phyloP scores from a whole-genome alignment of 495 filamentous ascomycete species.

The Hapsidospora chrysogenum region DNA sequence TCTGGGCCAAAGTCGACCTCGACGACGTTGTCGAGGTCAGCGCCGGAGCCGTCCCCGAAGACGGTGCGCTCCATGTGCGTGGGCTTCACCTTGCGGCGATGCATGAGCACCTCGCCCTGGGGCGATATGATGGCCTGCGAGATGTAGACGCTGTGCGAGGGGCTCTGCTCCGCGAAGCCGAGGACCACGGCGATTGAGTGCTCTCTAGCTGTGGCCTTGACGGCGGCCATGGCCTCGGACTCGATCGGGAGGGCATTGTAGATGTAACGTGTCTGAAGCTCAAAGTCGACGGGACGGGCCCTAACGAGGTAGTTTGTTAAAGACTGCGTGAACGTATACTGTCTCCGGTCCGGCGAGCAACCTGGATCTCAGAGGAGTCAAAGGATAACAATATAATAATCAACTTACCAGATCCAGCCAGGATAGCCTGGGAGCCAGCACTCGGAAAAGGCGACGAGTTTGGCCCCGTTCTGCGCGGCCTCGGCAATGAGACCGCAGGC shows the following conservation, averaged over 20 bases:
- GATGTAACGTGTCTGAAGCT: background rate
- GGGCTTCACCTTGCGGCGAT: conserved; percentile 39
- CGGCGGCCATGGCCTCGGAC: conserved; percentile 28
- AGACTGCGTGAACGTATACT: too few relatives aligned
- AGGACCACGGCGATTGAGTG: conserved; percentile 31
- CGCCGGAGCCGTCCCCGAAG: conserved; percentile 35
- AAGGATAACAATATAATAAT: too few relatives aligned
- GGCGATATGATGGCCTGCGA: conserved; percentile 33
- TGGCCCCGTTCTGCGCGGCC: conserved; percentile 30
- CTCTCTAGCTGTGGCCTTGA: conserved; percentile 21
- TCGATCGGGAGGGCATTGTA: conserved; percentile 25
- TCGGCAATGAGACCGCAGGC: conserved; percentile 33
- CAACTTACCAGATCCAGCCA: conserved; percentile 36
- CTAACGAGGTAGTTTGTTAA: too few relatives aligned
- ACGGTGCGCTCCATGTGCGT: conserved; percentile 48
- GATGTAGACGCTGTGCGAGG: conserved; percentile 36
- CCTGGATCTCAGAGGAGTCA: too few relatives aligned
- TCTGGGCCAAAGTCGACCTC: conserved; percentile 21
- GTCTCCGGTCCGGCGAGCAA: too few relatives aligned
- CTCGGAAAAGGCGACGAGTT: conserved; percentile 39
- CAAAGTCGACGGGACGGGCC: background rate
- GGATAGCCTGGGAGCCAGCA: conserved; percentile 41
- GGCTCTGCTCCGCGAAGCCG: conserved; percentile 35
- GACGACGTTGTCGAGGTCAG: conserved; percentile 22
- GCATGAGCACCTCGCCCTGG: conserved; percentile 25